Percentiles rank a stretch among this genome's conserved stretches.
These are phyloP conservation scores for Yamadazyma trypodendri DNA, from an alignment of 1,139 yeast genomes.

Conservation along the genomic window DNA sequence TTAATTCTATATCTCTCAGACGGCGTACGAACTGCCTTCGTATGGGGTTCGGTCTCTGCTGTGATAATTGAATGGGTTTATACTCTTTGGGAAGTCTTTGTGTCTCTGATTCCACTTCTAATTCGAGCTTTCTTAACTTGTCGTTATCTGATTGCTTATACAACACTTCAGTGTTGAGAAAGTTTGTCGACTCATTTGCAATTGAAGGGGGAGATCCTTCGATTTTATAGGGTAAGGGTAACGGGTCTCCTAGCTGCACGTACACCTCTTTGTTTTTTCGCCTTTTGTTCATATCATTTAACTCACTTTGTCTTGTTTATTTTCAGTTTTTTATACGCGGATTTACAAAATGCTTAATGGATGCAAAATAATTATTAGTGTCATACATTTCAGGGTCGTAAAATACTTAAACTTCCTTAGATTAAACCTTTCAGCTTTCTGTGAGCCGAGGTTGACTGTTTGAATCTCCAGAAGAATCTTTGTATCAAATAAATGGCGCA, in stretches of 20 bases:
- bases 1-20: slow-evolving; percentile 10
- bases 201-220: background rate
- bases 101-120: slow-evolving; percentile 8
- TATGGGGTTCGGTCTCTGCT: slow-evolving; percentile 14
- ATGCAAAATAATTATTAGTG: slow-evolving; percentile 2
- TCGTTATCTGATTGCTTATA: slow-evolving; percentile 7
- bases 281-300: slow-evolving; percentile 8
- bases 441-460: slow-evolving; percentile 17
- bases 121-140: slow-evolving; percentile 8
- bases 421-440: slow-evolving; percentile 16
- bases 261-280: slow-evolving; percentile 13
- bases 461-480: slow-evolving; percentile 28
- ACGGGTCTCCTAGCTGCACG: slow-evolving; percentile 31
- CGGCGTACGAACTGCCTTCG: slow-evolving; percentile 12
- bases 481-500: slow-evolving; percentile 57
- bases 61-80: slow-evolving; percentile 4
- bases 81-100: background rate
- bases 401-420: background rate
- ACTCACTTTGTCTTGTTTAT: slow-evolving; percentile 1
- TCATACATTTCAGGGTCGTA: too few species aligned
- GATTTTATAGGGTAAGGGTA: slow-evolving; percentile 33
- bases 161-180: slow-evolving; percentile 6
- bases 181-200: slow-evolving; percentile 2
- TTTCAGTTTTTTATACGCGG: slow-evolving; percentile 2
- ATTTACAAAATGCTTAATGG: slow-evolving; percentile 1